Evolutionary conservation across 1,284 basidiomycete species (phyloP).

Genomic region (Trichosporon sp.): DNA sequence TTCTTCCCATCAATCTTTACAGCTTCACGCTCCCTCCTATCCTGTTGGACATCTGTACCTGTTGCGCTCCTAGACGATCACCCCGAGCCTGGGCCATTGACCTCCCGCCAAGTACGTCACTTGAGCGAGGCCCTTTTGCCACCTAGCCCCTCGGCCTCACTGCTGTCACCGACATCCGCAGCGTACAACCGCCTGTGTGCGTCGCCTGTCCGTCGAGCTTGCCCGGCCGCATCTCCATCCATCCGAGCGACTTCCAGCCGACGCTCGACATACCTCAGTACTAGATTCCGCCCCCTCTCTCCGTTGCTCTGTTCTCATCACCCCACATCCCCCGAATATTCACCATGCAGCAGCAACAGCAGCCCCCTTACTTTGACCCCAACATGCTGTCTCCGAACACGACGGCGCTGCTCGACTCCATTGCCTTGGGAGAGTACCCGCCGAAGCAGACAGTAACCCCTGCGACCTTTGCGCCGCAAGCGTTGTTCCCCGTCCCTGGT

Average conservation of each 20-base stretch:
- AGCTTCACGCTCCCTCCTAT: neutral
- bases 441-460: constrained; percentile 19
- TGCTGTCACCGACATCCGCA: neutral
- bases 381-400: constrained; percentile 53
- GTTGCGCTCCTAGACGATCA: neutral
- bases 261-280: neutral
- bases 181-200: neutral
- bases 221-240: neutral
- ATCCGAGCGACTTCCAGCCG: constrained; percentile 3
- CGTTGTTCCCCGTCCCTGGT: constrained; percentile 50
- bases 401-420: constrained; percentile 48
- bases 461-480: constrained; percentile 46
- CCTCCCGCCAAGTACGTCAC: neutral
- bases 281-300: neutral
- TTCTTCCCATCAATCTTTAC: constrained; percentile 2
- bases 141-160: constrained; percentile 8
- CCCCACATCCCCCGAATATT: too few species aligned
- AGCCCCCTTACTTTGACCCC: constrained; percentile 14
- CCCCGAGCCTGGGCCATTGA: neutral
- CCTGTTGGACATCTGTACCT: constrained; percentile 3
- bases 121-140: constrained; percentile 3
- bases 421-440: constrained; percentile 31
- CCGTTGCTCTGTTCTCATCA: neutral
- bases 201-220: neutral
- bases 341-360: constrained; percentile 13